These are phyloP conservation scores for Yamadazyma nakazawae DNA, from an alignment of 805 yeast species.

Conservation along the genomic window DNA sequence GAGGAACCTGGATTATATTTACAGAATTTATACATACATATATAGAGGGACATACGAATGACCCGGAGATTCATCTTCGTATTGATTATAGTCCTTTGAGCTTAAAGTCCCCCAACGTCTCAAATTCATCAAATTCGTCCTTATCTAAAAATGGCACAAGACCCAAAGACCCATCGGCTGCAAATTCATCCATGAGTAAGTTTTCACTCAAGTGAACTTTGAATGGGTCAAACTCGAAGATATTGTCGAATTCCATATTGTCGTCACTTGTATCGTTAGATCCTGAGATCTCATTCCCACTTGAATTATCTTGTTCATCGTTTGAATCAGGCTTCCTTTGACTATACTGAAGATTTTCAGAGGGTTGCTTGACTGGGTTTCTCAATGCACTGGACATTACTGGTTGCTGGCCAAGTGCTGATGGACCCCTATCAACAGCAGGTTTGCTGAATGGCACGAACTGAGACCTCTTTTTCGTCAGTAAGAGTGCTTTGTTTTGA, in stretches of 20 bases:
- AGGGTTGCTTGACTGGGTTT: neutral
- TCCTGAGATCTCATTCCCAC: neutral
- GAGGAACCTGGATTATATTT: neutral
- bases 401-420: conserved; percentile 5
- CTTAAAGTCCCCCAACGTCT: conserved; percentile 1
- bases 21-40: neutral
- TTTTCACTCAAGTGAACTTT: conserved; percentile 29
- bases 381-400: neutral
- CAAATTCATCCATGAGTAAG: conserved; percentile 48
- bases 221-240: conserved; percentile 39
- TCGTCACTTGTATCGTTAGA: conserved; percentile 5
- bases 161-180: conserved; percentile 81
- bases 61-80: neutral
- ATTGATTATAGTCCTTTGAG: neutral
- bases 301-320: neutral
- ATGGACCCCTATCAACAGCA: conserved; percentile 23
- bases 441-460: conserved; percentile 20
- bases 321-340: neutral
- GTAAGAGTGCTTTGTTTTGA: conserved; percentile 17
- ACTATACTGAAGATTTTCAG: neutral
- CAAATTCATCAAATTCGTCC: conserved; percentile 7
- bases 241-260: conserved; percentile 12
- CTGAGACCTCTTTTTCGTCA: conserved; percentile 16
- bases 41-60: neutral
- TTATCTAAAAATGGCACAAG: conserved; percentile 56